phyloP scores from a whole-genome alignment of 169 alveolate genomes.

The Eimeria mitis region DNA sequence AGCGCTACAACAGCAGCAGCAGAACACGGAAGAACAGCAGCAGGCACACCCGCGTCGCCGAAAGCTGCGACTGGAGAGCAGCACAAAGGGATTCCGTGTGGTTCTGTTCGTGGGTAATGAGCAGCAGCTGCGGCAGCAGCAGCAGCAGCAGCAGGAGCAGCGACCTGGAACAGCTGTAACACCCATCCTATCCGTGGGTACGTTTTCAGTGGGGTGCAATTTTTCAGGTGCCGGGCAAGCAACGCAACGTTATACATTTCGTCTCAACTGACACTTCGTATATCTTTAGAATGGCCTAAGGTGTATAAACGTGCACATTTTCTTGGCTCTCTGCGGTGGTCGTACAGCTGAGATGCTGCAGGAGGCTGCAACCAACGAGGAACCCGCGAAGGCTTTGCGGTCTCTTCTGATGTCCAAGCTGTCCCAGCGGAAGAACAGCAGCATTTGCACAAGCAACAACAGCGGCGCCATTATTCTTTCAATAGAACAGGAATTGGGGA shows the following conservation, averaged over 20 bases:
- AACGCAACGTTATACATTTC: background rate
- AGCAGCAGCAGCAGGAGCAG: constrained; percentile 35
- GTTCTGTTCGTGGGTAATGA: constrained; percentile 23
- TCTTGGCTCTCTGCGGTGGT: background rate
- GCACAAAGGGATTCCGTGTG: constrained; percentile 15
- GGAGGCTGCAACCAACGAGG: constrained; percentile 24
- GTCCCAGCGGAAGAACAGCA: constrained; percentile 14
- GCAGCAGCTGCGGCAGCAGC: constrained; percentile 30
- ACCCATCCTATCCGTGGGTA: constrained; percentile 41
- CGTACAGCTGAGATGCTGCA: constrained; percentile 48
- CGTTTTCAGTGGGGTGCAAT: background rate
- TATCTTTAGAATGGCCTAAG: background rate
- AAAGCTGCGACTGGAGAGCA: background rate
- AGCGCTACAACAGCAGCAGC: constrained; percentile 27
- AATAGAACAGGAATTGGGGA: constrained; percentile 7
- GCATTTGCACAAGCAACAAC: constrained; percentile 15
- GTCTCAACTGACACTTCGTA: background rate
- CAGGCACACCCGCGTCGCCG: background rate
- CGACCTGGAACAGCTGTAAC: background rate
- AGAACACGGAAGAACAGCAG: background rate
- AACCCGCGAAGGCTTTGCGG: constrained; percentile 40
- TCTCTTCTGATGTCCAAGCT: background rate
- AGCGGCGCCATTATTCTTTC: background rate
- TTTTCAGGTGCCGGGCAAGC: background rate
- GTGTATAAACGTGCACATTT: background rate